Percentiles rank a stretch among this genome's conserved stretches.
Evolutionary conservation across 140 eudicot genomes (phyloP).

Genomic region (Erigeron philadelphicus): DNA sequence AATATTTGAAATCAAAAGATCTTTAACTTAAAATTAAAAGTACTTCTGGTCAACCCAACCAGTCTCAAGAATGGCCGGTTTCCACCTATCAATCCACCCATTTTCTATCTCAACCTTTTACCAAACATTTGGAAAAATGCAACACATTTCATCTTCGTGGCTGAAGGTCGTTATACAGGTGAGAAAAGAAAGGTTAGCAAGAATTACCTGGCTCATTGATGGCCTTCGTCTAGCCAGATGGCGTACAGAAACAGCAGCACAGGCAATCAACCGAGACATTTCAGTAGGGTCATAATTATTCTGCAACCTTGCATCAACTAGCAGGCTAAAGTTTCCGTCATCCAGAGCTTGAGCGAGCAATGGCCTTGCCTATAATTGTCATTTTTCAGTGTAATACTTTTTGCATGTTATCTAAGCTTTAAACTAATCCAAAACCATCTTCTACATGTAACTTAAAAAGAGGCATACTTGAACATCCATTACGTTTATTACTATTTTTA

Average conservation of each 20-base stretch:
- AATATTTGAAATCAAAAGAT: not conserved
- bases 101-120: too few species aligned
- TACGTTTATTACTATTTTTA: not conserved
- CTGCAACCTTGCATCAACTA: constrained; percentile 55
- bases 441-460: not conserved
- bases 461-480: constrained; percentile 1
- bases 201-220: constrained; percentile 62
- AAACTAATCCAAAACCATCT: not conserved
- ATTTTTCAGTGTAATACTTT: not conserved
- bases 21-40: too few species aligned
- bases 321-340: constrained; percentile 42
- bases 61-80: too few species aligned
- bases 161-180: not conserved
- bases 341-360: constrained; percentile 64
- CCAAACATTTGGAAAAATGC: not conserved
- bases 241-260: constrained; percentile 76
- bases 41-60: too few species aligned
- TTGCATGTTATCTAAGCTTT: constrained; percentile 2
- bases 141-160: not conserved
- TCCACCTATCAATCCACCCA: too few species aligned
- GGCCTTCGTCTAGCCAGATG: constrained; percentile 79
- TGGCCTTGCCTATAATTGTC: constrained; percentile 66
- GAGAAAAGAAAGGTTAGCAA: not conserved
- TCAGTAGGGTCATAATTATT: constrained; percentile 44
- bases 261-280: constrained; percentile 72